Evolutionary conservation across 208 protist genomes (phyloP).

Genomic region (Endotrypanum monterogeii): DNA sequence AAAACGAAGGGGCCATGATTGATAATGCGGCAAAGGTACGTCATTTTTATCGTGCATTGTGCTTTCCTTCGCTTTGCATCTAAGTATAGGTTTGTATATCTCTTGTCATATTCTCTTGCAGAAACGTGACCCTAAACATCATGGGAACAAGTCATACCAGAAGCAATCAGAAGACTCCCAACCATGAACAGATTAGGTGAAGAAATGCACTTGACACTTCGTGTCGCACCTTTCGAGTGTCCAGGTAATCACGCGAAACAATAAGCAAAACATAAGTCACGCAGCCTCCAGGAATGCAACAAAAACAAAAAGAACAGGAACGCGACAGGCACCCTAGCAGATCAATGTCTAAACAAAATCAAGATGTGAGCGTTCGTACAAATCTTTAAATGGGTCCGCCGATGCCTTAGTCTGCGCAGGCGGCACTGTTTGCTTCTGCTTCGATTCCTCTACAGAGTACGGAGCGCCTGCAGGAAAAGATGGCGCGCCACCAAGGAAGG

Average conservation of each 20-base stretch:
- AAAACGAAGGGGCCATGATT: background rate
- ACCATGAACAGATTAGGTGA: background rate
- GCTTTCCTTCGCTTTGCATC: no score
- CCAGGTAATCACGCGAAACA: background rate
- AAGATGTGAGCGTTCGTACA: conserved; percentile 29
- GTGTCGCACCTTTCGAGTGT: background rate
- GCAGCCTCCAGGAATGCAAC: background rate
- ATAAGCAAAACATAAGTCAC: background rate
- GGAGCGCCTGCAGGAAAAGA: background rate
- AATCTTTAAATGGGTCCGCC: conserved; percentile 51
- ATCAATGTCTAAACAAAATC: conserved; percentile 5
- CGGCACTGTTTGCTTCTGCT: background rate
- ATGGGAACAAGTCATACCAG: background rate
- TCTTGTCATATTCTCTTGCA: background rate
- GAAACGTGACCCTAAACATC: background rate
- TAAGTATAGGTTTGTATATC: background rate
- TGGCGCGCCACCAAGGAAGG: background rate
- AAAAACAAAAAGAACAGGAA: background rate
- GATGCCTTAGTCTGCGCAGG: conserved; percentile 16
- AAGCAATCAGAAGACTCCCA: background rate
- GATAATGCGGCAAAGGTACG: background rate
- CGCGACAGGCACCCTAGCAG: background rate
- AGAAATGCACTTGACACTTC: background rate
- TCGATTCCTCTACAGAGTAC: background rate
- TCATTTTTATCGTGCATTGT: background rate